Evolutionary conservation across 1,284 basidiomycete genomes (phyloP).

Genomic region (Apiotrichum montevideense): DNA sequence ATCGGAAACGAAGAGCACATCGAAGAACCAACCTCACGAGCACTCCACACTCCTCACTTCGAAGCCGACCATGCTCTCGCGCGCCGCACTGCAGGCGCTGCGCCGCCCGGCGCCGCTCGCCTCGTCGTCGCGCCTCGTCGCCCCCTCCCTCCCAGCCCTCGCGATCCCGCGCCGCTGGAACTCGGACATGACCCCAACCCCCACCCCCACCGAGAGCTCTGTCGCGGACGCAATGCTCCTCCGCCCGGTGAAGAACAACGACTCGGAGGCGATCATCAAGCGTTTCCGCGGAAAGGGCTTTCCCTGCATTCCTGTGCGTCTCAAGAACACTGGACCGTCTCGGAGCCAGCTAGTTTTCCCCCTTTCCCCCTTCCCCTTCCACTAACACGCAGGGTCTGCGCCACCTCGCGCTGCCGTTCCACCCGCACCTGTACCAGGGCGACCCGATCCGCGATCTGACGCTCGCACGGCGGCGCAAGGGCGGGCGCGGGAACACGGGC

Average conservation of each 20-base stretch:
- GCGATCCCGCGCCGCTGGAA: too few species aligned
- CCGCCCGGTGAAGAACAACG: conserved; percentile 17
- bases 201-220: background rate
- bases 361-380: too few species aligned
- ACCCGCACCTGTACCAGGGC: conserved; percentile 75
- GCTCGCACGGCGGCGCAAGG: conserved; percentile 70
- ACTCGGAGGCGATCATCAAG: conserved; percentile 31
- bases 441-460: conserved; percentile 79
- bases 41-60: too few species aligned
- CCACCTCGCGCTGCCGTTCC: conserved; percentile 74
- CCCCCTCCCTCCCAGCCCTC: background rate
- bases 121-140: conserved; percentile 20
- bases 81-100: conserved; percentile 18
- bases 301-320: conserved; percentile 41
- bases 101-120: conserved; percentile 11
- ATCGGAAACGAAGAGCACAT: too few species aligned
- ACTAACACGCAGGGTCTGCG: conserved; percentile 57
- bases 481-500: conserved; percentile 77
- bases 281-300: conserved; percentile 40
- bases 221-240: conserved; percentile 16
- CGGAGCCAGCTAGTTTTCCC: too few species aligned
- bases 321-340: background rate
- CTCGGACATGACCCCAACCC: background rate
- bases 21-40: too few species aligned
- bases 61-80: conserved; percentile 19